These are phyloP conservation scores for Tanacetum coccineum DNA, from an alignment of 129 eudicot genomes.

Conservation along the genomic window DNA sequence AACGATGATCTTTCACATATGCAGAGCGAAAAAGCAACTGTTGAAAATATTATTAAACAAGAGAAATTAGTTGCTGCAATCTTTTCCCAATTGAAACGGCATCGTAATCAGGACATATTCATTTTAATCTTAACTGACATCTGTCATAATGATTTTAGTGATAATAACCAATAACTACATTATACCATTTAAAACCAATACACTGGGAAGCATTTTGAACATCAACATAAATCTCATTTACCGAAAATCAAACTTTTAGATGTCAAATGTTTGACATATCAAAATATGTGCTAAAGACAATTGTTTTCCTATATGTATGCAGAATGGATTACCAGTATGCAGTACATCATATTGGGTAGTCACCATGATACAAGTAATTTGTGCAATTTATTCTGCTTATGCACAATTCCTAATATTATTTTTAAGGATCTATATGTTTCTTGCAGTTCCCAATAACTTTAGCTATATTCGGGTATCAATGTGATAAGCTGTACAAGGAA, in stretches of 20 bases:
- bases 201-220: slow-evolving; percentile 6
- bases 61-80: no score
- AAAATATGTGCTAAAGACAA: no score
- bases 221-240: neutral
- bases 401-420: neutral
- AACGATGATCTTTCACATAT: no score
- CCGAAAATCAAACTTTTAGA: neutral
- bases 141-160: neutral
- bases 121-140: no score
- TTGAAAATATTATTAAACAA: no score
- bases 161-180: neutral
- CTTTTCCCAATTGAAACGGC: no score
- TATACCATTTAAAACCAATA: neutral
- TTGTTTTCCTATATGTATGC: no score
- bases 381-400: neutral
- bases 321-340: no score
- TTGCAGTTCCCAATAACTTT: slow-evolving; percentile 75
- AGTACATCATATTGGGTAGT: no score
- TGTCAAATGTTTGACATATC: slow-evolving; percentile 10
- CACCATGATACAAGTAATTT: slow-evolving; percentile 87
- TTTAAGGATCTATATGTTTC: slow-evolving; percentile 1
- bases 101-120: no score
- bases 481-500: slow-evolving; percentile 62
- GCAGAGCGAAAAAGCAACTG: no score
- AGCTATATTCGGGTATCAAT: slow-evolving; percentile 65